Percentiles rank a stretch among this genome's conserved stretches.
These are phyloP conservation scores for Euptelea pleiosperma DNA, from an alignment of 164 flowering plant species.

Conservation along the genomic window DNA sequence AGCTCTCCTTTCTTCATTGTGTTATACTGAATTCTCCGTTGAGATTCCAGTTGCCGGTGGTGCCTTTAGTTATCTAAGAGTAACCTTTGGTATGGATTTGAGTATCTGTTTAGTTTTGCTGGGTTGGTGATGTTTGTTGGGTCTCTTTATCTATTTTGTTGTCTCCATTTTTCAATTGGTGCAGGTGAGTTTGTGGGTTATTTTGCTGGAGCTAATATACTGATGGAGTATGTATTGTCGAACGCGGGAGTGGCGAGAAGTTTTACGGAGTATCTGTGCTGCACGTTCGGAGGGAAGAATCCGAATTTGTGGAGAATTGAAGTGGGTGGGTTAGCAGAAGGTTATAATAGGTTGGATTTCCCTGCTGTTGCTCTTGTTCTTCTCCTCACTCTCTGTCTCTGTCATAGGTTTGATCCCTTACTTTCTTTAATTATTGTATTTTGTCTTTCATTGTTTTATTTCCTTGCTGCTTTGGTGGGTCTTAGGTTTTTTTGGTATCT, in stretches of 20 bases:
- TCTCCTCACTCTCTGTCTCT: slow-evolving; percentile 63
- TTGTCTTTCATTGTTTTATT: not conserved
- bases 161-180: slow-evolving; percentile 6
- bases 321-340: slow-evolving; percentile 46
- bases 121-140: not conserved
- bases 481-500: slow-evolving; percentile 3
- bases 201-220: slow-evolving; percentile 71
- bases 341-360: slow-evolving; percentile 65
- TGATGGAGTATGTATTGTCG: slow-evolving; percentile 83
- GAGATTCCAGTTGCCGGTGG: slow-evolving; percentile 94
- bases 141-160: not conserved
- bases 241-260: slow-evolving; percentile 80
- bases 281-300: slow-evolving; percentile 36
- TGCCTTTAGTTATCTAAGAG: slow-evolving; percentile 85
- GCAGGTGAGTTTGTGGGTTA: slow-evolving; percentile 78
- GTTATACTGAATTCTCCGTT: slow-evolving; percentile 93
- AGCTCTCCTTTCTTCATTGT: slow-evolving; percentile 87
- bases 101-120: not conserved
- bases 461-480: not conserved
- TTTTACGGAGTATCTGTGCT: slow-evolving; percentile 60
- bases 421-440: no score
- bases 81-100: slow-evolving; percentile 71
- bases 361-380: slow-evolving; percentile 68
- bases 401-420: slow-evolving; percentile 47
- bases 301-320: slow-evolving; percentile 62